phyloP scores from a whole-genome alignment of 805 yeast genomes.

The Peterozyma toletana region DNA sequence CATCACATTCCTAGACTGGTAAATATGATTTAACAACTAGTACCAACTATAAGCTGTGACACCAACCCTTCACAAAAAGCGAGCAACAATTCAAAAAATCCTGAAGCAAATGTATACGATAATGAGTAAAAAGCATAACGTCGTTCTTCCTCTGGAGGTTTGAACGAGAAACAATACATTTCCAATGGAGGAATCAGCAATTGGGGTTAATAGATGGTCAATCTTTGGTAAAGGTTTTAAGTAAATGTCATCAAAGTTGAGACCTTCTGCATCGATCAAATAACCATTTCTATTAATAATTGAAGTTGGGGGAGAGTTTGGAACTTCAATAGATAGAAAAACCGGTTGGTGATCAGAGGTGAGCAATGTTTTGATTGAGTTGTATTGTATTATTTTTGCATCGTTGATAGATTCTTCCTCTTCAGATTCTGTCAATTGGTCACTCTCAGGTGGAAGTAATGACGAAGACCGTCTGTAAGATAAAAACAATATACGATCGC shows the following conservation, averaged over 20 bases:
- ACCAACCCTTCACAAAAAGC: too few species aligned
- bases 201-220: not conserved
- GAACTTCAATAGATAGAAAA: slow-evolving; percentile 39
- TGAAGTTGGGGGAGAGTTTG: slow-evolving; percentile 34
- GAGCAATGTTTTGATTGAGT: slow-evolving; percentile 37
- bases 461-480: slow-evolving; percentile 21
- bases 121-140: too few species aligned
- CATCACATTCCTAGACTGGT: too few species aligned
- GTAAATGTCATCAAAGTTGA: slow-evolving; percentile 17
- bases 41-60: too few species aligned
- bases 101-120: too few species aligned
- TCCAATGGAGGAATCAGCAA: not conserved
- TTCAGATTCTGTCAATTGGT: too few species aligned
- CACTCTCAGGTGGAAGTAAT: too few species aligned
- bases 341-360: slow-evolving; percentile 85
- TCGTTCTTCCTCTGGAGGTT: not conserved
- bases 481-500: slow-evolving; percentile 72
- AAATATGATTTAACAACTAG: too few species aligned
- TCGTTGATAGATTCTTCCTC: not conserved
- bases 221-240: slow-evolving; percentile 12
- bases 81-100: too few species aligned
- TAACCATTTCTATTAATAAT: slow-evolving; percentile 19
- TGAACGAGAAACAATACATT: not conserved
- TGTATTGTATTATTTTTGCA: slow-evolving; percentile 17
- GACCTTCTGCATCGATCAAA: slow-evolving; percentile 15